These are phyloP conservation scores for Buxus sempervirens DNA, from an alignment of 164 flowering plant genomes.

Conservation along the genomic window DNA sequence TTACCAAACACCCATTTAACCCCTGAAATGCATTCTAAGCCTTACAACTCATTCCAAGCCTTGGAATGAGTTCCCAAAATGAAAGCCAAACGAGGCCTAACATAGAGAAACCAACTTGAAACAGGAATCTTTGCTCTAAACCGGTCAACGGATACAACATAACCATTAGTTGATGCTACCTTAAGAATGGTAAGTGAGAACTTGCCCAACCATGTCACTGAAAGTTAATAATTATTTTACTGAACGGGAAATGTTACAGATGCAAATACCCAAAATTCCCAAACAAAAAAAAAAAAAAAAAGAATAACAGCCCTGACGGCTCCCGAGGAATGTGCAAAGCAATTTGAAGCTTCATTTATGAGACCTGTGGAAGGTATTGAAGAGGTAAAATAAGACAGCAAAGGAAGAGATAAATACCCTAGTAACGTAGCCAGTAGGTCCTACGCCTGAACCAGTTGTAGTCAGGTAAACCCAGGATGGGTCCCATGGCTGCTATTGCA, in stretches of 20 bases:
- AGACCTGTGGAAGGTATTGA: background rate
- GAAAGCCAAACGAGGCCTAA: too few relatives aligned
- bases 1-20: too few relatives aligned
- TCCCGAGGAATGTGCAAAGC: slow-evolving; percentile 1
- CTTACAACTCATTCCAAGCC: too few relatives aligned
- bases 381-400: background rate
- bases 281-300: background rate
- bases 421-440: slow-evolving; percentile 86
- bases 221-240: background rate
- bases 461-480: slow-evolving; percentile 76
- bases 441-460: slow-evolving; percentile 99
- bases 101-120: too few relatives aligned
- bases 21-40: too few relatives aligned
- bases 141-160: too few relatives aligned
- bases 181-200: background rate
- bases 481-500: slow-evolving; percentile 88
- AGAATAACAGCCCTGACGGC: background rate
- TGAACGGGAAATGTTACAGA: slow-evolving; percentile 1
- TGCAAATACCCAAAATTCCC: background rate
- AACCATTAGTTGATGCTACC: background rate
- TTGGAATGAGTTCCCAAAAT: too few relatives aligned
- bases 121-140: too few relatives aligned
- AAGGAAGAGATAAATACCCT: slow-evolving; percentile 21
- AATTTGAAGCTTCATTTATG: slow-evolving; percentile 2
- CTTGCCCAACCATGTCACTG: background rate